A percentile compares a stretch with the other conserved stretches of the same genome.
Conservation (phyloP, 345 rosid genomes). For the Euphorbia lathyris region DNA sequence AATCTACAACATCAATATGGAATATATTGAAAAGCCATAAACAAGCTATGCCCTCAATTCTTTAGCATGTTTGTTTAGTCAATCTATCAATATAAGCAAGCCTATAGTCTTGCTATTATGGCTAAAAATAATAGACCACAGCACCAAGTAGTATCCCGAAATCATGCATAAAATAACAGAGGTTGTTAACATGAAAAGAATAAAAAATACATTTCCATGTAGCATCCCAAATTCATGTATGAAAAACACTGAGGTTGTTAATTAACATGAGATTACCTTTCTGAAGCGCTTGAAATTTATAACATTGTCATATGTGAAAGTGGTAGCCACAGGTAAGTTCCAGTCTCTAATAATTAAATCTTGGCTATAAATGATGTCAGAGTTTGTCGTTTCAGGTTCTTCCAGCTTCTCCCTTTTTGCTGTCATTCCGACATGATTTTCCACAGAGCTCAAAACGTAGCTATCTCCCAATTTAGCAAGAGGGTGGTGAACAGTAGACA, state of each 20-base stretch:
- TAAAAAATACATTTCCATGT: neutral
- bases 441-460: constrained; percentile 17
- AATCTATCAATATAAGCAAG: neutral
- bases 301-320: constrained; percentile 34
- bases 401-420: constrained; percentile 37
- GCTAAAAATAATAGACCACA: neutral
- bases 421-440: constrained; percentile 26
- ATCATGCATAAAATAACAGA: too few relatives aligned
- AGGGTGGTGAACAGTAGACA: constrained; percentile 7
- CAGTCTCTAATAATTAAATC: constrained; percentile 51
- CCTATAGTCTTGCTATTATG: neutral
- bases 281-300: constrained; percentile 75
- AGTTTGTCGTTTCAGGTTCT: constrained; percentile 50
- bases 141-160: too few relatives aligned
- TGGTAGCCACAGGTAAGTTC: constrained; percentile 23
- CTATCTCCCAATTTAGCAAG: constrained; percentile 17
- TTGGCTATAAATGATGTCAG: constrained; percentile 72
- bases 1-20: neutral
- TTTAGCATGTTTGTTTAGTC: neutral
- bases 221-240: neutral
- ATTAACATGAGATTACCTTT: constrained; percentile 48
- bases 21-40: neutral
- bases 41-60: neutral
- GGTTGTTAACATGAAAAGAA: neutral
- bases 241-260: neutral